Percentiles rank a stretch among this genome's conserved stretches.
phyloP scores from a whole-genome alignment of 257 asterid species.

The Solanum habrochaites region DNA sequence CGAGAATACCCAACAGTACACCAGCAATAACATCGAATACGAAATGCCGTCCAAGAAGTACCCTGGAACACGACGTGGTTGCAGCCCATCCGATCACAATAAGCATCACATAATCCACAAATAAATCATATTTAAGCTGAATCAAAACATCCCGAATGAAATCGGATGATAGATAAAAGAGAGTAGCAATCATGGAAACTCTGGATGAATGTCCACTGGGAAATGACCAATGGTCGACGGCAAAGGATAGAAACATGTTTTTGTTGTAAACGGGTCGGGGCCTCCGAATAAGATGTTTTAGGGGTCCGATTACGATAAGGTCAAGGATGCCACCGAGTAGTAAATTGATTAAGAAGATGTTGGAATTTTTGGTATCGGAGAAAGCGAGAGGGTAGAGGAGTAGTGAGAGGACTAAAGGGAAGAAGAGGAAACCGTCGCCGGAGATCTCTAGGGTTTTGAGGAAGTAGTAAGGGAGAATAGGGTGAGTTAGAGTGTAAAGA shows the following conservation, averaged over 20 bases:
- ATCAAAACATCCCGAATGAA: slow-evolving; percentile 10
- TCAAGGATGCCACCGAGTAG: slow-evolving; percentile 58
- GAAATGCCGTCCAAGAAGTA: slow-evolving; percentile 77
- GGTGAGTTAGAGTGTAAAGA: slow-evolving; percentile 52
- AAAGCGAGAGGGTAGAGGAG: slow-evolving; percentile 22
- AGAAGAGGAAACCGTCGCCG: slow-evolving; percentile 92
- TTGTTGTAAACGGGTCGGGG: slow-evolving; percentile 87
- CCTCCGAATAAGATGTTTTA: slow-evolving; percentile 58
- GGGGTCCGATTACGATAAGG: slow-evolving; percentile 43
- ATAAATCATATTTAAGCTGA: background rate
- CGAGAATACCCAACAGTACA: slow-evolving; percentile 48
- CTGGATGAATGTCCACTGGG: slow-evolving; percentile 90
- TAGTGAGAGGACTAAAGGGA: slow-evolving; percentile 53
- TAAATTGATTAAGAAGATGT: slow-evolving; percentile 41
- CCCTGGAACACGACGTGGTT: slow-evolving; percentile 52
- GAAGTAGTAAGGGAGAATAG: slow-evolving; percentile 54
- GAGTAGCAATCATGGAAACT: slow-evolving; percentile 50
- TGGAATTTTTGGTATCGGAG: slow-evolving; percentile 4
- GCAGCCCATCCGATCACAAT: slow-evolving; percentile 53
- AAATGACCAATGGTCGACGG: slow-evolving; percentile 98
- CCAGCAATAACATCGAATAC: slow-evolving; percentile 70
- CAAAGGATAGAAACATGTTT: slow-evolving; percentile 63
- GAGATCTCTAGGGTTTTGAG: slow-evolving; percentile 81
- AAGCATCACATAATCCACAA: slow-evolving; percentile 22
- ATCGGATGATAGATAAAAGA: slow-evolving; percentile 19